Base-by-base conservation (phyloP, 78 protist genomes). In the Acrasis kona region DNA sequence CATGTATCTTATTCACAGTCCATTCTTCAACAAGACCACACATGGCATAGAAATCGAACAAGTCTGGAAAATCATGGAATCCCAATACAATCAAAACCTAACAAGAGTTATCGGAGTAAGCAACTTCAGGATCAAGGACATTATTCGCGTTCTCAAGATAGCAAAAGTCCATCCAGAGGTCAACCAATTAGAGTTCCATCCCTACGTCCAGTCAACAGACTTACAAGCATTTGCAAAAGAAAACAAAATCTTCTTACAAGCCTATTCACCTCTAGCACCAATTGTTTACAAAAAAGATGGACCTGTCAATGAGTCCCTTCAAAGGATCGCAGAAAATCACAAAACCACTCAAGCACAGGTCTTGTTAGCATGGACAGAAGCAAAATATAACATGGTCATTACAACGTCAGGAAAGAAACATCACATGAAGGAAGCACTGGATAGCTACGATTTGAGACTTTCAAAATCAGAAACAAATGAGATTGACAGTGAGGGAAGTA, bases 211-310 rank as follows among this genome's bases (percentile, higher is more conserved):
- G 27, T 40, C 77, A 12, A 0, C 9, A 0, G 67, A 9, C 12
- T 67, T 83, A 28, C 65, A 32, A 0, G 39, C 3, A 2, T 84
- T 7, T 34, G 74, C 88, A 41, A 5, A 41, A 6, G 0, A 2
- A 12, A 3, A 79, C 32, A 12, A 10, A 38, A 83, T 83, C 38
- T 69, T 8, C 10, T 3, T 83, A n/a, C 34, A 58, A 12, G 87
- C 87, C 3, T 83, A 81, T 58, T 35, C 79, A 32, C 87, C 88
- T 8, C 72, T 83, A 1, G 84, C 72, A n/a, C 58, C 19, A 2
- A 73, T 35, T 5, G 1, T 5, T 9, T 29, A 27, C 39, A 35
- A 39, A 10, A 35, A 2, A 41, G 70, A 71, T 67, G n/a, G n/a
- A n/a, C n/a, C n/a, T n/a, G n/a, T n/a, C n/a, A n/a, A n/a, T n/a